A percentile compares a stretch with the other conserved stretches of the same genome.
Conservation (phyloP, 2,329 filamentous ascomycete genomes). For the Xylaria sp. region DNA sequence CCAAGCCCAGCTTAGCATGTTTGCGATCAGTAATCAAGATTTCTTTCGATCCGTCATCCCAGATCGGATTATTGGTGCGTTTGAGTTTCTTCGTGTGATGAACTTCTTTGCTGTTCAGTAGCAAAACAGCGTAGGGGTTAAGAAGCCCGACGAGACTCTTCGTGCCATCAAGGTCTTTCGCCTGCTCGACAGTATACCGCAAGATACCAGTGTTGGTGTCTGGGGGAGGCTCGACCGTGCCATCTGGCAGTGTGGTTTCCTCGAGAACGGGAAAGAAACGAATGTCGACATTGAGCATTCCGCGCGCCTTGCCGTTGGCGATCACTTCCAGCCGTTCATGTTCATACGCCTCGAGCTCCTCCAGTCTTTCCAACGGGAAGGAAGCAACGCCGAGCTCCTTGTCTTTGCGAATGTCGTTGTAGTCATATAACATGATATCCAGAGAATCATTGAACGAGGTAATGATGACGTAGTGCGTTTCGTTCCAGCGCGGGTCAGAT, state of each 20-base stretch:
- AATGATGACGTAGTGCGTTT: conserved; percentile 94
- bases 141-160: conserved; percentile 92
- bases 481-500: conserved; percentile 89
- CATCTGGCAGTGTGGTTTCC: conserved; percentile 69
- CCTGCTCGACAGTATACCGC: conserved; percentile 91
- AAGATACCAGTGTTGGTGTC: conserved; percentile 94
- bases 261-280: conserved; percentile 95
- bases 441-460: conserved; percentile 88
- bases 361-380: conserved; percentile 82
- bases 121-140: conserved; percentile 86
- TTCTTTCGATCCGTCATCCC: conserved; percentile 91
- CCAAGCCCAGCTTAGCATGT: conserved; percentile 85
- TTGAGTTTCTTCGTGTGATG: conserved; percentile 92
- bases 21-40: conserved; percentile 94
- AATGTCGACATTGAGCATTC: conserved; percentile 79
- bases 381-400: conserved; percentile 90
- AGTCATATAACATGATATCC: conserved; percentile 86
- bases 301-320: conserved; percentile 82
- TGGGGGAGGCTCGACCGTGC: conserved; percentile 78
- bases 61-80: conserved; percentile 96
- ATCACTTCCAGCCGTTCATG: conserved; percentile 85
- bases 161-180: conserved; percentile 90
- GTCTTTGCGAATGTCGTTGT: conserved; percentile 95
- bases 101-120: conserved; percentile 91
- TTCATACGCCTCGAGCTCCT: conserved; percentile 78